phyloP scores from a whole-genome alignment of 805 yeast species.

The Vanderwaltozyma polyspora region DNA sequence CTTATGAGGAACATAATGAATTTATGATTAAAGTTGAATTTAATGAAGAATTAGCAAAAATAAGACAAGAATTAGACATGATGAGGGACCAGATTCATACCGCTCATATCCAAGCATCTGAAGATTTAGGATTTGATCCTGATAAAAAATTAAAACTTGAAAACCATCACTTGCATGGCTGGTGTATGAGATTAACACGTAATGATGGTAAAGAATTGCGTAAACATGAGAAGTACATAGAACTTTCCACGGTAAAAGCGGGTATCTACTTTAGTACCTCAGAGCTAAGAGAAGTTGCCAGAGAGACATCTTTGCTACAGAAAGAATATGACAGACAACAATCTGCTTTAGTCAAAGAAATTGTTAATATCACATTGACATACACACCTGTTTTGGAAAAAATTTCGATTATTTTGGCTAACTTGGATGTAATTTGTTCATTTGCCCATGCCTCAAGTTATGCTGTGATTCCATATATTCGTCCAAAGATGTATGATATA shows the following conservation, averaged over 20 bases:
- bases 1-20: constrained; percentile 64
- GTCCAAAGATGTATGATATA: constrained; percentile 57
- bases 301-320: constrained; percentile 46
- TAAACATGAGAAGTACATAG: constrained; percentile 45
- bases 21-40: constrained; percentile 82
- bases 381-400: constrained; percentile 70
- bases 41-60: constrained; percentile 59
- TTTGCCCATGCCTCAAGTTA: constrained; percentile 77
- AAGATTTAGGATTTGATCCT: constrained; percentile 67
- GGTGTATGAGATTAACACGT: constrained; percentile 90
- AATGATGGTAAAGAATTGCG: constrained; percentile 77
- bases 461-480: constrained; percentile 73
- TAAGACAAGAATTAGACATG: constrained; percentile 46
- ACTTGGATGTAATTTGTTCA: constrained; percentile 71
- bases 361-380: constrained; percentile 68
- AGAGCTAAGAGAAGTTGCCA: constrained; percentile 47
- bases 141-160: constrained; percentile 87
- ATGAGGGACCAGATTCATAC: constrained; percentile 44
- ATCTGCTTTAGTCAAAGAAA: constrained; percentile 67
- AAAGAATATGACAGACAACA: constrained; percentile 67
- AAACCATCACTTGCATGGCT: constrained; percentile 77
- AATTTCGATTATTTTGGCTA: constrained; percentile 52
- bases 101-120: constrained; percentile 55
- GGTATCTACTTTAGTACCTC: constrained; percentile 86
- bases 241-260: constrained; percentile 85